A percentile compares a stretch with the other conserved stretches of the same genome.
Evolutionary conservation across 371 early-diverging fungal genomes (phyloP).

Genomic region (Mortierella sp.): DNA sequence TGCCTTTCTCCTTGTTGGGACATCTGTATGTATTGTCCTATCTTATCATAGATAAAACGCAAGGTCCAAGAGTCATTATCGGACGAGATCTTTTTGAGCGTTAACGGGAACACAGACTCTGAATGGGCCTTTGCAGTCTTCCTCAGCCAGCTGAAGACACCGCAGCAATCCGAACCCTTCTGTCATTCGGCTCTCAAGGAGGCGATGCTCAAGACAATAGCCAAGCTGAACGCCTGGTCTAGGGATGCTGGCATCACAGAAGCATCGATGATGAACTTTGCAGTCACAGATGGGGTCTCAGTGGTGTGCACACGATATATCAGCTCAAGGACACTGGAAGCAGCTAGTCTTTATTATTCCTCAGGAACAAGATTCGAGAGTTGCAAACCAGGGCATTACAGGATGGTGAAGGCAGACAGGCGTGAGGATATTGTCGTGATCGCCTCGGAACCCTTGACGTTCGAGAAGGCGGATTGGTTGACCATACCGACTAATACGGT

Average conservation of each 20-base stretch:
- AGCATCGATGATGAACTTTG: conserved; percentile 85
- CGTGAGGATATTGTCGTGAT: conserved; percentile 87
- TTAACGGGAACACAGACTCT: conserved; percentile 89
- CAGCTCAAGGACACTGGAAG: conserved; percentile 72
- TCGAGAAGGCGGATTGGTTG: conserved; percentile 87
- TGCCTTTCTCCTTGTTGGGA: too few species aligned
- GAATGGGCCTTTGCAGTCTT: conserved; percentile 91
- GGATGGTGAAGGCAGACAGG: conserved; percentile 84
- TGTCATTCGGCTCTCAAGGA: conserved; percentile 66
- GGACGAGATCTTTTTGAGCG: conserved; percentile 75
- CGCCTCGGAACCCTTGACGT: conserved; percentile 88
- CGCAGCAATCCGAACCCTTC: conserved; percentile 21
- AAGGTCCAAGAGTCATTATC: conserved; percentile 70
- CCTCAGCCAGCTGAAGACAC: conserved; percentile 70
- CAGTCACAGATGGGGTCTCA: conserved; percentile 86
- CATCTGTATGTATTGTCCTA: background rate
- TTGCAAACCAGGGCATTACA: conserved; percentile 74
- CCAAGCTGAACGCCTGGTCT: conserved; percentile 75
- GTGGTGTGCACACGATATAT: conserved; percentile 88
- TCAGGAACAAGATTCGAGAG: conserved; percentile 76
- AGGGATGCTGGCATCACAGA: conserved; percentile 69
- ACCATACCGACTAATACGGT: conserved; percentile 84
- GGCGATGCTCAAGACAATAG: conserved; percentile 84
- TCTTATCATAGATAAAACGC: conserved; percentile 72
- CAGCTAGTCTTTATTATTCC: conserved; percentile 85